Base-by-base conservation (phyloP, 345 rosid genomes). In the Triadica sebifera region DNA sequence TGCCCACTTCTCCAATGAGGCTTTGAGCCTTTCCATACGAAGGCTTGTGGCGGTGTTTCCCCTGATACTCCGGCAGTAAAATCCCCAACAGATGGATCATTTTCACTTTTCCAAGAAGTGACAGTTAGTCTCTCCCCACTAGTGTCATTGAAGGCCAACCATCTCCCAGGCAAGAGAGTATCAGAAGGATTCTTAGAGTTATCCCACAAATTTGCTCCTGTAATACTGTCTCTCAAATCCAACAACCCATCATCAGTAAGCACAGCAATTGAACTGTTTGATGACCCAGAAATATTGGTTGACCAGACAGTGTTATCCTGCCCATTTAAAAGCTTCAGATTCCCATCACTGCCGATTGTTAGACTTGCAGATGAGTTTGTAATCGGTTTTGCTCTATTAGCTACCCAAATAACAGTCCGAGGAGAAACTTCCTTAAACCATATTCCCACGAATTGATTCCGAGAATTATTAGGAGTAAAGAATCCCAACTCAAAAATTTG, bases 1-100 rank as follows among this genome's bases (percentile, higher is more conserved):
- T 8, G 72, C 16, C 72, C 72, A 52, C 61, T 69, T 52, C 72
- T 69, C 72, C 72, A 69, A 34, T 69, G 72, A 17, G 29, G 72
- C 25, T 69, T 69, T 15, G 60, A 51, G 25, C 72, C 60, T 4
- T 52, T 69, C 72, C 59, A 69, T 6, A 69, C 60, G 4, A 70
- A 0, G 13, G 74, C 65, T 56, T 70, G 63, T 41, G 74, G 51
- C 8, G 65, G 65, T 17, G 41, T 46, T 12, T 46, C 53, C 9
- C 10, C 45, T 8, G 66, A 45, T 46, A 58, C 37, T 43, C 50
- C 38, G 19, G 65, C 22, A 22, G 22, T 46, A 3, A 71, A 71
- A 58, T 59, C 67, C 16, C 45, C 65, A 17, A 20, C 12, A 71
- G 55, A 57, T 22, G 65, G 75, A 59, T 59, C 74, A 20, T 20